Evolutionary conservation across 306 rosid genomes (phyloP), one percentile per base, ranked within the genome.

Genomic region (Quercus wislizeni): DNA sequence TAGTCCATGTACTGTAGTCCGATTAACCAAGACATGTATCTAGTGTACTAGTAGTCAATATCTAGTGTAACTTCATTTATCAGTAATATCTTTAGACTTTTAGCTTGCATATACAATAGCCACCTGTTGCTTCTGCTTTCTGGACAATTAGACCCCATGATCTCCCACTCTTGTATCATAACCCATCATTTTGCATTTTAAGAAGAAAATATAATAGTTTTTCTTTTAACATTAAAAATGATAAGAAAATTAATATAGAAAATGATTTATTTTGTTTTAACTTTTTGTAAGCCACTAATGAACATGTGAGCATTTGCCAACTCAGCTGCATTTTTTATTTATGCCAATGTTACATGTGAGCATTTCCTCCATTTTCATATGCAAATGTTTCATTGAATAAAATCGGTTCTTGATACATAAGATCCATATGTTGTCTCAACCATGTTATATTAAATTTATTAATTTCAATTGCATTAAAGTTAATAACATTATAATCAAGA

Each of bases 21-120:
- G 58, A 18, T 85, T 69, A 77, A 87, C 84, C 86, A 79, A 85
- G 25, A 89, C 85, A 28, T 38, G 80, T 38, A 52, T 90, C 91
- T 55, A 90, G 67, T 43, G 91, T 90, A 76, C 57, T 91, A 92
- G 6, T 91, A 91, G 77, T 91, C 92, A 2, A 91, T 91, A 84
- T 91, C 92, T 49, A 91, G 86, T 68, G 91, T 90, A 49, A 90
- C 89, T 83, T 90, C 92, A 78, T 90, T 87, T 28, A 86, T 83
- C 2, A 86, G 85, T 17, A 90, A 77, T 73, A 90, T 85, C 49
- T 86, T 88, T 38, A 90, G 91, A 72, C 80, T 84, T 84, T 83
- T 88, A 58, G 84, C 82, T 55, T 14, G 94, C 91, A 74, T 89
- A 11, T 11, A 90, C 87, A 43, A 88, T 90, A 55, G 90, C 86